A percentile compares a stretch with the other conserved stretches of the same genome.
phyloP scores from a whole-genome alignment of 495 filamentous ascomycete species.

The Chaetomium cochliodes region DNA sequence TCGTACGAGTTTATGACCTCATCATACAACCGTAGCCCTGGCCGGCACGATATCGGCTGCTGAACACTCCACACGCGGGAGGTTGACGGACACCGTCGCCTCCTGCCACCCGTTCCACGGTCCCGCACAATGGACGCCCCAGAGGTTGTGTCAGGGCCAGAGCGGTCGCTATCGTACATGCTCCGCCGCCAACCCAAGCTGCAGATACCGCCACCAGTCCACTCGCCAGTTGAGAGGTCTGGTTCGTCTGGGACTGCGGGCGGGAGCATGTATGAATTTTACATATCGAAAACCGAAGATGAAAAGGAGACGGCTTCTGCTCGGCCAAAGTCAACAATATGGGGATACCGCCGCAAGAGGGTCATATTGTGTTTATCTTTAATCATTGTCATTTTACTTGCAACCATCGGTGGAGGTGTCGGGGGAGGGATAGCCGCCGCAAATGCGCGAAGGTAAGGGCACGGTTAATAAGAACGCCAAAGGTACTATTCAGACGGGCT shows the following conservation, averaged over 20 bases:
- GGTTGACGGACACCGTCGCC: constrained; percentile 10
- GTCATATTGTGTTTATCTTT: constrained; percentile 9
- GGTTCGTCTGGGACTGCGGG: background rate
- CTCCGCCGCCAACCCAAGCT: constrained; percentile 14
- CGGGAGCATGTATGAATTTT: constrained; percentile 13
- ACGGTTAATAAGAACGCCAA: background rate
- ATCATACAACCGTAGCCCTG: background rate
- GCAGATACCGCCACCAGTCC: constrained; percentile 10
- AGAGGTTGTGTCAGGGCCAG: constrained; percentile 13
- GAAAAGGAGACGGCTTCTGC: constrained; percentile 7
- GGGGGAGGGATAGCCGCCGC: constrained; percentile 20
- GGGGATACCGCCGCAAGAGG: constrained; percentile 1
- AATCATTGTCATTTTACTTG: constrained; percentile 6
- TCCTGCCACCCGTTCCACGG: background rate
- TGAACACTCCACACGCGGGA: constrained; percentile 2
- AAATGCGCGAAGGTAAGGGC: constrained; percentile 15
- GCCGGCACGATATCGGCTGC: background rate
- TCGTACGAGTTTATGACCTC: background rate
- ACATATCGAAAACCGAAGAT: background rate
- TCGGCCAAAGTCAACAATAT: constrained; percentile 9
- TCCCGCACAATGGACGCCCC: constrained; percentile 12
- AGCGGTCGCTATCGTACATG: constrained; percentile 18
- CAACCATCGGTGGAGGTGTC: constrained; percentile 21
- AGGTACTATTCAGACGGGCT: background rate
- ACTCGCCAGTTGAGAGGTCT: background rate